These are phyloP conservation scores for Botrytis squamosa DNA, from an alignment of 2,329 filamentous ascomycete species.

Conservation along the genomic window DNA sequence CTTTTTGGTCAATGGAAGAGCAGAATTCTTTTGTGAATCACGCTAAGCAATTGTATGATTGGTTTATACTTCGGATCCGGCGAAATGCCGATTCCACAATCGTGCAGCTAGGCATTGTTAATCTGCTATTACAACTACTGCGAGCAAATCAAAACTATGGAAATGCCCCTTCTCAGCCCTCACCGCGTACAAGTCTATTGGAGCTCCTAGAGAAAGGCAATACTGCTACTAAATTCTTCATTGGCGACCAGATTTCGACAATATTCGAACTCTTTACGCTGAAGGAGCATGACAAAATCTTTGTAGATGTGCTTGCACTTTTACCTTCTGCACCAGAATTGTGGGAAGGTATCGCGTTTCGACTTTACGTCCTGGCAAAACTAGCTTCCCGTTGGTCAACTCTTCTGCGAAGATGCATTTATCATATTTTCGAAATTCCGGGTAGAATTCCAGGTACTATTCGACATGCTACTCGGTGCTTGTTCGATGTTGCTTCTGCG, in stretches of 20 bases:
- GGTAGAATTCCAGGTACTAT: slow-evolving; percentile 65
- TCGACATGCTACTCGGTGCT: slow-evolving; percentile 70
- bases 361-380: slow-evolving; percentile 71
- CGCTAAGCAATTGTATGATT: slow-evolving; percentile 74
- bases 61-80: slow-evolving; percentile 66
- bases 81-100: slow-evolving; percentile 68
- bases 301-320: slow-evolving; percentile 76
- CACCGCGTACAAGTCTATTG: slow-evolving; percentile 70
- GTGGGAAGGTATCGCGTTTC: slow-evolving; percentile 80
- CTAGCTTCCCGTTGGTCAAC: slow-evolving; percentile 84
- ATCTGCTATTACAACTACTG: slow-evolving; percentile 69
- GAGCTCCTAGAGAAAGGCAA: slow-evolving; percentile 65
- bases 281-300: slow-evolving; percentile 77
- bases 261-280: slow-evolving; percentile 84
- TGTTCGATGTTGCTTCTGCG: slow-evolving; percentile 62
- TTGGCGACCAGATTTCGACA: slow-evolving; percentile 66
- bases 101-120: slow-evolving; percentile 65
- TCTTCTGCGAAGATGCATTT: slow-evolving; percentile 80
- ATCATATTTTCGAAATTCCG: slow-evolving; percentile 90
- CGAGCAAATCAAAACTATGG: slow-evolving; percentile 67
- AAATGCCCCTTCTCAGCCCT: slow-evolving; percentile 33
- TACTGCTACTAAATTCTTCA: slow-evolving; percentile 71
- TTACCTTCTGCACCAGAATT: slow-evolving; percentile 72
- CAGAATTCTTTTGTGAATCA: slow-evolving; percentile 59
- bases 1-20: slow-evolving; percentile 31